A percentile compares a stretch with the other conserved stretches of the same genome.
Evolutionary conservation across 345 rosid genomes (phyloP).

Genomic region (Moricandia arvensis): DNA sequence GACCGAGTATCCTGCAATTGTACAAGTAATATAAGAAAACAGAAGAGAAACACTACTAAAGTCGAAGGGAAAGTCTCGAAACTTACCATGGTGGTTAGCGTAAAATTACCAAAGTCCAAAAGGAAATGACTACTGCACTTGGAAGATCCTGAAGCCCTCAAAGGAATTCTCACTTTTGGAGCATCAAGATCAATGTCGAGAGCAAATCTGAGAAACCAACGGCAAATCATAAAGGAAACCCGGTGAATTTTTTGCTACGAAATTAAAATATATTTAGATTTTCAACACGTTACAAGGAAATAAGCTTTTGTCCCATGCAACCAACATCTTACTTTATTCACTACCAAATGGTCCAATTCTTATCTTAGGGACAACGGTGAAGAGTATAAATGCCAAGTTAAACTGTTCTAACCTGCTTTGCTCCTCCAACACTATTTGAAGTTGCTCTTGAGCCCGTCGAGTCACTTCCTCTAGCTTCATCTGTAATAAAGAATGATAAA

Average conservation of each 20-base stretch:
- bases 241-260: constrained; percentile 2
- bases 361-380: constrained; percentile 3
- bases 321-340: constrained; percentile 17
- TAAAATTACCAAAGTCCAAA: constrained; percentile 96
- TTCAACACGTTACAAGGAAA: constrained; percentile 7
- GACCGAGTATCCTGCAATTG: constrained; percentile 66
- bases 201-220: constrained; percentile 68
- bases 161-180: constrained; percentile 91
- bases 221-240: constrained; percentile 16
- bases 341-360: constrained; percentile 21
- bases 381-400: neutral
- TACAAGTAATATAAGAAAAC: constrained; percentile 29
- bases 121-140: constrained; percentile 77
- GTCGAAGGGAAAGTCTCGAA: constrained; percentile 27
- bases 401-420: constrained; percentile 71
- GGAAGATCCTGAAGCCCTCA: constrained; percentile 62
- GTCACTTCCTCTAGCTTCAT: constrained; percentile 92
- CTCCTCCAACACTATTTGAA: constrained; percentile 90
- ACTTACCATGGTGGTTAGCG: constrained; percentile 76
- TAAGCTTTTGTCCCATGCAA: constrained; percentile 22
- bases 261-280: constrained; percentile 5
- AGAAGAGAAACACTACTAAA: constrained; percentile 21
- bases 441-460: constrained; percentile 94
- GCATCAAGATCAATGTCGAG: constrained; percentile 99
- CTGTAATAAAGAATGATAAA: constrained; percentile 42